Evolutionary conservation across 106 monocot species (phyloP), one percentile per base, ranked within the genome.

Genomic region (Cymbidium sinense): DNA sequence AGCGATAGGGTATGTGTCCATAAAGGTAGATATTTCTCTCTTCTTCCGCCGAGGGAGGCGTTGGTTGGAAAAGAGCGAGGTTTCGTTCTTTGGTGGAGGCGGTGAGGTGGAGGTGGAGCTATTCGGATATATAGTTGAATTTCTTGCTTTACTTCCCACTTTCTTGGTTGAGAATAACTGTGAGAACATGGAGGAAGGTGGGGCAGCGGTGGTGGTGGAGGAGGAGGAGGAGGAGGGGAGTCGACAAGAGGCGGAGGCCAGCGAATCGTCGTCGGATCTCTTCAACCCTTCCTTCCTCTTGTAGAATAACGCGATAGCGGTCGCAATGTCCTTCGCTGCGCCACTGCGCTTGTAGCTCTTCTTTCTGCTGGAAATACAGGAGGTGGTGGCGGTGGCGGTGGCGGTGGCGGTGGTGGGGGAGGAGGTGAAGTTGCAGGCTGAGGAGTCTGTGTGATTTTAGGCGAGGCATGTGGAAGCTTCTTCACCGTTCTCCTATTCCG

Each of bases 261-360:
- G 67, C 0, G 75, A 18, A 7, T 64, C 74, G 31, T 88, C 88
- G 37, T 85, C 65, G 64, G 71, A 70, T 79, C 23, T 67, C 86
- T 50, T 76, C 87, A 67, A 25, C 77, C 58, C 50, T 77, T 28
- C 82, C 75, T 74, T 86, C 79, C 83, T 92, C 88, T 90, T 95
- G 84, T 93, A 90, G 77, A 88, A 85, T 34, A 76, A 31, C 28
- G 93, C 77, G 65, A 95, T 69, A 3, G 90, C 82, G 28, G 70
- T 37, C 4, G 88, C 87, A 3, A 92, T 73, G 58, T 95, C 95
- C 83, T 90, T 95, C 43, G 89, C 83, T 19, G 86, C 84, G 18
- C 67, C 81, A 17, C 80, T 71, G 74, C 84, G 84, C 77, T 81
- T 79, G 11, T 86, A 75, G 21, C 71, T 81, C 77, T 81, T 79